These are phyloP conservation scores for Avena insularis DNA, from an alignment of 176 grass and related monocot species.

Conservation along the genomic window DNA sequence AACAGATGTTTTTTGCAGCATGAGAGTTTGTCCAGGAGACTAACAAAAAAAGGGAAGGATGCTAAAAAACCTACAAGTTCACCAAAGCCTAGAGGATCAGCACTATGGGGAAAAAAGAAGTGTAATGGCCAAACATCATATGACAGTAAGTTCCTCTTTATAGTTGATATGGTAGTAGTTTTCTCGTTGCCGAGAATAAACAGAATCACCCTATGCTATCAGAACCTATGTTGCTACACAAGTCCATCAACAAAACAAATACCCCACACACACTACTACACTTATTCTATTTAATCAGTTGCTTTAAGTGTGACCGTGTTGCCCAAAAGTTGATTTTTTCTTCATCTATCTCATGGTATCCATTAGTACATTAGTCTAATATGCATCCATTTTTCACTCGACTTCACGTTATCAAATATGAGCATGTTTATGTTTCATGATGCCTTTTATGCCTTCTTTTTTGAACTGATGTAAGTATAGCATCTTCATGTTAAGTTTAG, in stretches of 20 bases:
- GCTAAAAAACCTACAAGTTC: neutral
- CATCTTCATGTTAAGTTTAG: neutral
- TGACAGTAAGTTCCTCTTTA: conserved; percentile 20
- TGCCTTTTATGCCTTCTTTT: neutral
- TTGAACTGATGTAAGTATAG: neutral
- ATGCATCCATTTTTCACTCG: neutral
- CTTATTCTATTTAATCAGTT: neutral
- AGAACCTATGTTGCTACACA: neutral
- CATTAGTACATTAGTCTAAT: neutral
- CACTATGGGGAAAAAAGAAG: neutral
- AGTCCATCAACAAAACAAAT: neutral
- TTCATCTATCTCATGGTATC: neutral
- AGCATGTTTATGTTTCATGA: neutral
- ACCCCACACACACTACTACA: neutral
- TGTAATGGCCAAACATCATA: neutral
- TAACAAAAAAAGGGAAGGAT: neutral
- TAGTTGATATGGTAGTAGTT: neutral
- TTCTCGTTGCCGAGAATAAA: neutral
- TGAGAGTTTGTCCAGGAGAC: conserved; percentile 14
- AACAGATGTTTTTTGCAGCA: neutral
- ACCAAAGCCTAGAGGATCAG: neutral
- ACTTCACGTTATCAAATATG: neutral
- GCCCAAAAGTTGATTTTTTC: neutral
- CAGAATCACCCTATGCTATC: neutral
- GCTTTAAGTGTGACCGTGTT: neutral